Base-by-base conservation (phyloP, 2,329 filamentous ascomycete genomes). In the Neophaeococcomyces aloes region DNA sequence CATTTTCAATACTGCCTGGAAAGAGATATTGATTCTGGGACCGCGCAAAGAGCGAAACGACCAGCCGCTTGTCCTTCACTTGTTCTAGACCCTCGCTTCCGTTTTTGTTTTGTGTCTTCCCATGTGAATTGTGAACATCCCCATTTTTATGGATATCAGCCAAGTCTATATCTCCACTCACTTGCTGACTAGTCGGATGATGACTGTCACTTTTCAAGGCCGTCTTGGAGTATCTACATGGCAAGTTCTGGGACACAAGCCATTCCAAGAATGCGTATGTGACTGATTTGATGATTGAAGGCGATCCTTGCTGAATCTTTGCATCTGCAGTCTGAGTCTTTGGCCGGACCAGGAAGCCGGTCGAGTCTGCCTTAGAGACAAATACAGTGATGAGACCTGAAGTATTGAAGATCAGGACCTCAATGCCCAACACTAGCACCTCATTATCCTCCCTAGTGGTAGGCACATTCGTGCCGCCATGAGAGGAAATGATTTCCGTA, bases 361-460 rank as follows among this genome's bases (percentile, higher is more conserved):
- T 95, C 7, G 91, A 95, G 65, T 98, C 91, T 38, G 91, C 91
- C 64, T 98, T 98, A 50, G 88, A 89, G 18, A 98, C 82, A 61
- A 98, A 98, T 42, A 96, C 74, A 3, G 85, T 95, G 1, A 83
- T 94, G 18, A 86, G 75, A 54, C 76, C 75, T 35, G 76, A 75
- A 0, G 88, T 94, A 0, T 79, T 83, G 64, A 93, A 98, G 48
- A 98, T 75, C 55, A 91, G 73, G 40, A 95, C 72, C 60, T 98
- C 91, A 50, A 98, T 74, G 13, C 83, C 89, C 46, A 94, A 80
- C 7, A 89, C 72, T 5, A 95, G 66, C 1, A 93, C 72, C 49
- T 78, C 71, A 15, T 65, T 55, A 27, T 55, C 50, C 21, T 36
- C 49, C 18, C 55, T 53, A 11, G 51, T 44, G 25, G 35, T 43